A percentile compares a stretch with the other conserved stretches of the same genome.
phyloP scores from a whole-genome alignment of 2,329 filamentous ascomycete species.

The Trichoderma arundinaceum region DNA sequence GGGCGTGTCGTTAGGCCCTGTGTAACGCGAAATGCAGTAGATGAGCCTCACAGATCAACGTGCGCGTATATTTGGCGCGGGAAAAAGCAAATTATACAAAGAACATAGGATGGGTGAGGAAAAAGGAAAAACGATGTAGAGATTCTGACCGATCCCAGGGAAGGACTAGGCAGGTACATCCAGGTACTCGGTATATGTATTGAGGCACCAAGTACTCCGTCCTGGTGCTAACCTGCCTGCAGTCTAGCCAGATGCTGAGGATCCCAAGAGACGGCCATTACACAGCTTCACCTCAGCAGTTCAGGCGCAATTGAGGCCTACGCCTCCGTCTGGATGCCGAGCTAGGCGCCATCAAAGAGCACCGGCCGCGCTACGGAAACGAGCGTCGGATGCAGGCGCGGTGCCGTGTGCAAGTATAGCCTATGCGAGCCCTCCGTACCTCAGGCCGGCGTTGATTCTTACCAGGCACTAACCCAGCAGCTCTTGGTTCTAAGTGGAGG shows the following conservation, averaged over 20 bases:
- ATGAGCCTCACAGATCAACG: background rate
- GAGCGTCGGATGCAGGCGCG: slow-evolving; percentile 1
- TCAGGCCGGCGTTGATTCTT: too few relatives aligned
- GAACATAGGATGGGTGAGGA: background rate
- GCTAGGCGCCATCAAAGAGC: slow-evolving; percentile 21
- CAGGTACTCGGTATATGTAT: background rate
- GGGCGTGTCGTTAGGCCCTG: slow-evolving; percentile 2
- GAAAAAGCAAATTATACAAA: background rate
- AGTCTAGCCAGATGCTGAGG: too few relatives aligned
- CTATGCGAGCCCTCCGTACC: too few relatives aligned
- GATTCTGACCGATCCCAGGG: slow-evolving; percentile 3
- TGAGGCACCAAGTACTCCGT: too few relatives aligned
- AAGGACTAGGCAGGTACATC: background rate
- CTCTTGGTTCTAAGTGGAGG: background rate
- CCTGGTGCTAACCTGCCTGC: too few relatives aligned
- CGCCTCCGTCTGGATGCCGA: background rate
- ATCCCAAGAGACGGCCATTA: too few relatives aligned
- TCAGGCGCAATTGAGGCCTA: background rate
- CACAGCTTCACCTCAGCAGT: too few relatives aligned
- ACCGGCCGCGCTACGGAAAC: background rate
- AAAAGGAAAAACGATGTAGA: background rate
- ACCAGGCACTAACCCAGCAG: too few relatives aligned
- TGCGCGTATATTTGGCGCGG: background rate
- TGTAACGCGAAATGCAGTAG: background rate
- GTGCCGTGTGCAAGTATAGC: too few relatives aligned